Conservation (phyloP, 768 basidiomycete species). For the Suillus discolor region DNA sequence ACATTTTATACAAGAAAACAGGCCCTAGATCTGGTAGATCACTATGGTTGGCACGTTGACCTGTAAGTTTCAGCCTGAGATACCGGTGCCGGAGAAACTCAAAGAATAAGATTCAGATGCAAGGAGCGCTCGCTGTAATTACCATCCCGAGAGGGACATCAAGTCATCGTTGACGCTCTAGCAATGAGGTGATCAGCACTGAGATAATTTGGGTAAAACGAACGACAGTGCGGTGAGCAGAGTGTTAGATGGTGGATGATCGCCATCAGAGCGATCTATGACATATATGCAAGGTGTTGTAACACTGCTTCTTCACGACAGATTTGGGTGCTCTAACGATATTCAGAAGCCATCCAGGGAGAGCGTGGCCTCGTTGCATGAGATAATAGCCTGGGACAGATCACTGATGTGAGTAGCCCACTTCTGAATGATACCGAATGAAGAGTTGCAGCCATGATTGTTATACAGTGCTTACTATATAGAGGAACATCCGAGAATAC, state of each 20-base stretch:
- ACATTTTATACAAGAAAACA: constrained; percentile 1
- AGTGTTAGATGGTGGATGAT: constrained; percentile 1
- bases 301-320: not conserved
- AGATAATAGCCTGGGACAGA: no score
- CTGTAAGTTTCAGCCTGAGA: not conserved
- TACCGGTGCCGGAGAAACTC: not conserved
- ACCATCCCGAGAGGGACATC: not conserved
- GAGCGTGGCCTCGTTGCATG: not conserved
- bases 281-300: not conserved
- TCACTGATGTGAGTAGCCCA: no score
- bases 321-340: not conserved
- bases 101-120: constrained; percentile 1
- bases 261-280: not conserved
- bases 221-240: not conserved
- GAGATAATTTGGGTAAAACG: not conserved
- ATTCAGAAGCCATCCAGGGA: not conserved
- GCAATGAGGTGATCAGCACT: constrained; percentile 3
- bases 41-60: not conserved
- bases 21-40: not conserved
- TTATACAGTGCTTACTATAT: not conserved
- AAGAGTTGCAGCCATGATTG: not conserved
- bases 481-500: not conserved
- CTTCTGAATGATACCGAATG: not conserved
- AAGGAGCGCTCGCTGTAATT: not conserved
- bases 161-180: no score